phyloP scores from a whole-genome alignment of 805 yeast species.

The Pichia thaimueangensis region DNA sequence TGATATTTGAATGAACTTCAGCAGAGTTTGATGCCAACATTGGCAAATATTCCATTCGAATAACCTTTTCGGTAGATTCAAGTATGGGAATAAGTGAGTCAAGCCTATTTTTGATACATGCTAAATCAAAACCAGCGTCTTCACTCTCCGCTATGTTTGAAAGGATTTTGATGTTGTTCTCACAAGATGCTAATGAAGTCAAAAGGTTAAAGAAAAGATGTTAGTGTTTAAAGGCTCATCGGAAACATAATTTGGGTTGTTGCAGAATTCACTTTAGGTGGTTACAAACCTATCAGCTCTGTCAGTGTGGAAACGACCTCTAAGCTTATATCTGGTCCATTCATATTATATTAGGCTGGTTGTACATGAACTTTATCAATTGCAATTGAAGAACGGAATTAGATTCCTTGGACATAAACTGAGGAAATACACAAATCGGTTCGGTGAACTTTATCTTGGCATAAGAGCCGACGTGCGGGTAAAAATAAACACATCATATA shows the following conservation, averaged over 20 bases:
- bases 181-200: slow-evolving; percentile 11
- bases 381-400: no score
- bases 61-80: slow-evolving; percentile 12
- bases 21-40: not conserved
- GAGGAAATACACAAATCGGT: no score
- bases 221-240: no score
- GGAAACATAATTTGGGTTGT: no score
- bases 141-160: slow-evolving; percentile 5
- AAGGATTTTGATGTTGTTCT: slow-evolving; percentile 9
- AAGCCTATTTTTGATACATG: slow-evolving; percentile 14
- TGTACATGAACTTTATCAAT: no score
- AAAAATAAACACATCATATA: no score
- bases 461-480: no score
- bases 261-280: not conserved
- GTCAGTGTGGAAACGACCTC: slow-evolving; percentile 2
- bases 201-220: no score
- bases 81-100: slow-evolving; percentile 15
- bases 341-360: no score
- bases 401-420: no score
- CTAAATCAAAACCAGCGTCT: slow-evolving; percentile 16
- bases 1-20: not conserved
- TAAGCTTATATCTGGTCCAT: not conserved
- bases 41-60: slow-evolving; percentile 8
- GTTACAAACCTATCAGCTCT: slow-evolving; percentile 11
- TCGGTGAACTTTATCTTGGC: no score